Base-by-base conservation (phyloP, 192 early-diverging fungal species). In the Rhizophagus sp. region DNA sequence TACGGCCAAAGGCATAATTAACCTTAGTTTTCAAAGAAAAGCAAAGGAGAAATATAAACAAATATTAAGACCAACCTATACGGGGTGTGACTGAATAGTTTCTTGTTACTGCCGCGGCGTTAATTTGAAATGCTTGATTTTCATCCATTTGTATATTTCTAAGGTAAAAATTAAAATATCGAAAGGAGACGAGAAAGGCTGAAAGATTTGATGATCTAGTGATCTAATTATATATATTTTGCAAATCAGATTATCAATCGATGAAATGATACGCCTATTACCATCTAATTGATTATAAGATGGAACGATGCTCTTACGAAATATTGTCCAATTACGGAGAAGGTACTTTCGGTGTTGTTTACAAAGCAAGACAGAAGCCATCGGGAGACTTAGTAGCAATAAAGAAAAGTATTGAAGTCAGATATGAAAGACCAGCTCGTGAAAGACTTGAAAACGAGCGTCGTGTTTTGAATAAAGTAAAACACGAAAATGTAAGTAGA, bases 21-120 rank as follows among this genome's bases (percentile, higher is more conserved):
- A 65, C n/a, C 27, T 65, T 64, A 24, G 19, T 11, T 27, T 64
- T 65, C 2, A 47, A 47, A 47, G 44, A 65, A 7, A 13, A 65
- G 44, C 8, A 44, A 12, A 47, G 41, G 11, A 12, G 11, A 12
- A 47, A 47, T 47, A 65, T n/a, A 27, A 27, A 30, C 9, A 19
- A 19, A 67, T 52, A 64, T 44, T 27, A 22, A 34, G 17, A 81
- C 79, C 79, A 86, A 97, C 96, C 96, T 81, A 97, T 88, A 79
- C 94, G 93, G 19, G 96, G 96, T 85, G 95, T 90, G 27, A 94
- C 88, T 41, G 87, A 78, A 82, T 95, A 97, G 87, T 97, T 93
- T 81, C 95, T 88, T 47, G 95, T 96, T 57, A 93, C 94, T 34
- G 96, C 96, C n/a, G 93, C 90, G 27, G 89, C 90, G 86, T 97